phyloP scores from a whole-genome alignment of 164 flowering plant species.

The Chimonanthus praecox region DNA sequence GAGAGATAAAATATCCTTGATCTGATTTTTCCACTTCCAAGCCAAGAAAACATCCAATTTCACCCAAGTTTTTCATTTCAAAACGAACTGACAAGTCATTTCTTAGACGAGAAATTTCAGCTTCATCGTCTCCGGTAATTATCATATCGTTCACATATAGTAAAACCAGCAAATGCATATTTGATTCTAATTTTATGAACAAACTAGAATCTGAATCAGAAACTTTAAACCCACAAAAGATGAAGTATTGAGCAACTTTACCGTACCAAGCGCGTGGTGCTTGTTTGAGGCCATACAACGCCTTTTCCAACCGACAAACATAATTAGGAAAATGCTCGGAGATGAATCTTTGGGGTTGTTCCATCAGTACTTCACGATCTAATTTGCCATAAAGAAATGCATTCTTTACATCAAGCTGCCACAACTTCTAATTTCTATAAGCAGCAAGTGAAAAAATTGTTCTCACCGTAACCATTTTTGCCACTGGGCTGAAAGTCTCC shows the following conservation, averaged over 20 bases:
- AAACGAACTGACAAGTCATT: no score
- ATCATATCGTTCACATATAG: conserved; percentile 25
- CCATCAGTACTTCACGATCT: conserved; percentile 10
- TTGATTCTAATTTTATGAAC: conserved; percentile 11
- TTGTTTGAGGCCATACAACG: conserved; percentile 17
- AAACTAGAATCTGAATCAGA: conserved; percentile 16
- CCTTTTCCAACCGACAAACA: conserved; percentile 20
- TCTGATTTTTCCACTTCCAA: no score
- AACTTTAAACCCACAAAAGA: conserved; percentile 15
- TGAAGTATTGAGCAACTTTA: conserved; percentile 16
- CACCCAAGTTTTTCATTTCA: no score
- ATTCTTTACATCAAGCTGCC: not conserved
- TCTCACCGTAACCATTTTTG: not conserved
- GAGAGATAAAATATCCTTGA: no score
- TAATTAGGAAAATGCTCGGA: conserved; percentile 9
- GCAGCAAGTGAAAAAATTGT: not conserved
- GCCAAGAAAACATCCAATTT: no score
- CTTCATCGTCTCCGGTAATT: conserved; percentile 1
- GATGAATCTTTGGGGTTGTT: conserved; percentile 14
- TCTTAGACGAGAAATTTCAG: no score
- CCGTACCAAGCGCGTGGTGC: not conserved
- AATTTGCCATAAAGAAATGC: not conserved
- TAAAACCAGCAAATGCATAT: conserved; percentile 6
- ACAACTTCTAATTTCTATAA: not conserved
- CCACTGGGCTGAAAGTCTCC: not conserved